Evolutionary conservation across 768 basidiomycete genomes (phyloP).

Genomic region (Udeniomyces megalosporus): DNA sequence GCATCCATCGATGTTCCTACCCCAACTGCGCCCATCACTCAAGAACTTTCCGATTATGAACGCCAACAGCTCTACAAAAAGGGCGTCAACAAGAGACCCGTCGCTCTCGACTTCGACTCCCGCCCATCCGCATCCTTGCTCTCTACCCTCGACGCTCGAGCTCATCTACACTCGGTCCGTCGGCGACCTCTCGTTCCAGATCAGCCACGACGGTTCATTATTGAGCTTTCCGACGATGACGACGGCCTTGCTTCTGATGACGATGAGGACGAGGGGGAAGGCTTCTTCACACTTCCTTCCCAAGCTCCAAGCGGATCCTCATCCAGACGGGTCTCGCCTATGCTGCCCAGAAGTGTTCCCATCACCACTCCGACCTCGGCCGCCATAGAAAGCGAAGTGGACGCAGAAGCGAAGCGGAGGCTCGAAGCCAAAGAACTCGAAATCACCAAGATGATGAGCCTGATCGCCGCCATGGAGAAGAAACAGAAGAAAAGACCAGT

Average conservation of each 20-base stretch:
- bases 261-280: not conserved
- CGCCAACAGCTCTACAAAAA: not conserved
- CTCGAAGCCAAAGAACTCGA: constrained; percentile 4
- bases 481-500: constrained; percentile 8
- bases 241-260: not conserved
- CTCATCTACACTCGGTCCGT: not conserved
- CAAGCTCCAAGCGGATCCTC: not conserved
- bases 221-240: constrained; percentile 14
- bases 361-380: not conserved
- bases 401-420: not conserved
- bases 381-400: not conserved
- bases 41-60: not conserved
- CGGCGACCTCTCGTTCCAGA: constrained; percentile 6
- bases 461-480: constrained; percentile 8
- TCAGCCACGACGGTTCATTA: constrained; percentile 3
- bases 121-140: not conserved
- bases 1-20: not conserved
- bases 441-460: constrained; percentile 5
- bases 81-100: constrained; percentile 1
- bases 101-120: constrained; percentile 13
- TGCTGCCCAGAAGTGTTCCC: not conserved
- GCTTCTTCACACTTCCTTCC: not conserved
- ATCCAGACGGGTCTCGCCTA: not conserved
- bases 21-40: not conserved
- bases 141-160: not conserved